phyloP scores from a whole-genome alignment of 2,329 filamentous ascomycete genomes.

The Paecilomyces formosus region DNA sequence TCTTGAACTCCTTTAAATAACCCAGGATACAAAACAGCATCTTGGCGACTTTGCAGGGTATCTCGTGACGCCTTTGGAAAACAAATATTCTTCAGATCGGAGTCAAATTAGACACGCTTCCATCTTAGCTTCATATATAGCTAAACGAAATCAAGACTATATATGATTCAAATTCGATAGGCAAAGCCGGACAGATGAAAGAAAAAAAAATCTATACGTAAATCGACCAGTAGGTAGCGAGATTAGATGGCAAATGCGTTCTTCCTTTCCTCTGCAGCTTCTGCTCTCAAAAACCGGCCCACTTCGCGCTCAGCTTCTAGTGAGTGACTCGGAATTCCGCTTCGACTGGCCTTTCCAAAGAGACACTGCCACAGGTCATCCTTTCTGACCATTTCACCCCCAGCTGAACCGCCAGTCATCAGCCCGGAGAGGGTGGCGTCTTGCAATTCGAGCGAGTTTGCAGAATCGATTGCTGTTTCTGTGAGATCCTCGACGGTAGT shows the following conservation, averaged over 20 bases:
- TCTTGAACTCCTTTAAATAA: background rate
- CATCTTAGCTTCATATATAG: background rate
- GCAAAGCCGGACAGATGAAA: background rate
- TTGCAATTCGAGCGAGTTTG: conserved; percentile 78
- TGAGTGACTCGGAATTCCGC: conserved; percentile 8
- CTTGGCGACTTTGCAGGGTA: background rate
- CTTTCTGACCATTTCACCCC: conserved; percentile 71
- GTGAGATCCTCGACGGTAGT: conserved; percentile 27
- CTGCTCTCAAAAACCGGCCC: conserved; percentile 44
- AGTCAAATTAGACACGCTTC: background rate
- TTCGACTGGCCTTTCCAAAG: conserved; percentile 54
- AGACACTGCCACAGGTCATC: conserved; percentile 83
- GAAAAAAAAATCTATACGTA: background rate
- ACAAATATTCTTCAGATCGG: too few species aligned
- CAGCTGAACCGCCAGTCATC: conserved; percentile 60
- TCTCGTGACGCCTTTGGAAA: background rate
- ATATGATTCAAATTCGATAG: background rate
- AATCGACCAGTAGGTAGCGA: background rate
- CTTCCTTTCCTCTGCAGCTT: conserved; percentile 46
- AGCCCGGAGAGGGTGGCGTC: conserved; percentile 62
- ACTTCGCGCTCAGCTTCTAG: conserved; percentile 37
- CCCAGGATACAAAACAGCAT: background rate
- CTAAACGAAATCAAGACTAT: background rate
- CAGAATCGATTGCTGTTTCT: conserved; percentile 65
- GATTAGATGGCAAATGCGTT: conserved; percentile 2